Evolutionary conservation across 2,329 filamentous ascomycete genomes (phyloP), one percentile per base, ranked within the genome.

Genomic region (Hypoxylon sp.): DNA sequence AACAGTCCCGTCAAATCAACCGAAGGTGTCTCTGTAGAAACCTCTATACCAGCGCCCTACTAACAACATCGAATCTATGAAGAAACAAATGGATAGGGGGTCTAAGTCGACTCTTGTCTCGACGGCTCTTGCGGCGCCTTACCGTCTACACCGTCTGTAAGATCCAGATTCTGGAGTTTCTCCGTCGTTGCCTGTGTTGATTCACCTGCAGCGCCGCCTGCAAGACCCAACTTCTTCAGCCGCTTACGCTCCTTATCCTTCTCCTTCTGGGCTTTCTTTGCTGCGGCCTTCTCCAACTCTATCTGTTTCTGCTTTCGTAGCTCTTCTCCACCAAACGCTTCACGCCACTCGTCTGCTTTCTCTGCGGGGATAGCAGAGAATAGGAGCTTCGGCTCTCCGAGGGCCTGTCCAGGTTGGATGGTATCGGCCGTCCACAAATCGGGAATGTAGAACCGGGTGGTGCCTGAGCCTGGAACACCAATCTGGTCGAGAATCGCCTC

Each of bases 291-390:
- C 66, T 82, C 82, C 2, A 82, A 82, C 54, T 83, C 84, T 70
- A 86, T 83, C 47, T 88, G 90, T 76, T 91, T 91, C 72, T 92
- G 90, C 75, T 92, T 91, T 76, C 91, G 91, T 44, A 90, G 84
- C 75, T 86, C 84, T 74, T 85, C 83, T n/a, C 85, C 85, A 70
- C 93, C 89, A 73, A 91, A 97, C 73, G 88, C 86, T 70, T 91
- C 88, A 65, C 91, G 90, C 94, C 94, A 97, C 78, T 95, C 92
- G 56, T 91, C 88, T 51, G 92, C 90, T 83, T 94, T 95, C 80
- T 92, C 90, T 9, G 91, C 85, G 71, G 94, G 92, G 76, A 97
- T 97, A 59, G 87, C 88, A n/a, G 88, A 88, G 82, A 97, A 97
- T 33, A 97, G 85, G 46, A 94, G 91, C 71, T 89, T 87, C 0